Conservation (phyloP, 768 basidiomycete species). For the Termitomyces sp. region DNA sequence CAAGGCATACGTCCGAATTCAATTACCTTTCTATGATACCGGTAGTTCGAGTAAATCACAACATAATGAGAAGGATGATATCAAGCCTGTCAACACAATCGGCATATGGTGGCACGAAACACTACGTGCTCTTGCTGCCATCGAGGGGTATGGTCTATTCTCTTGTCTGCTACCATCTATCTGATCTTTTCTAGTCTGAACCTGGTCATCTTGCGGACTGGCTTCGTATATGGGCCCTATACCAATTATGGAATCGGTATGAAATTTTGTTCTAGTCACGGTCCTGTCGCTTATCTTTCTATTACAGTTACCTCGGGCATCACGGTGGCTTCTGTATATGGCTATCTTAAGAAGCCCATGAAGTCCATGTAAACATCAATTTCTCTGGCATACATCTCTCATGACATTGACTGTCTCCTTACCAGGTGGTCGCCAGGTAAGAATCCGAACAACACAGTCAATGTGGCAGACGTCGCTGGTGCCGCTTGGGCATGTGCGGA, state of each 20-base stretch:
- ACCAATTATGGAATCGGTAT: slow-evolving; percentile 65
- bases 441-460: slow-evolving; percentile 71
- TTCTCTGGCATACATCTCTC: background rate
- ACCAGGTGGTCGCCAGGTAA: slow-evolving; percentile 77
- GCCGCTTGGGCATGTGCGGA: slow-evolving; percentile 71
- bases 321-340: slow-evolving; percentile 77
- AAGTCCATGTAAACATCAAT: slow-evolving; percentile 62
- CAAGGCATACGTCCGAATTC: slow-evolving; percentile 74
- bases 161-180: slow-evolving; percentile 8
- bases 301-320: slow-evolving; percentile 62
- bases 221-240: slow-evolving; percentile 80
- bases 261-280: slow-evolving; percentile 17
- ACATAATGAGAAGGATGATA: slow-evolving; percentile 69
- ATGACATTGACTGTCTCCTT: slow-evolving; percentile 10
- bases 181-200: slow-evolving; percentile 53
- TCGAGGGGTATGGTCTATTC: slow-evolving; percentile 52
- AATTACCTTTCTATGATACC: slow-evolving; percentile 77
- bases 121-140: slow-evolving; percentile 67
- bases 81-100: slow-evolving; percentile 64
- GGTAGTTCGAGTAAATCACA: slow-evolving; percentile 49
- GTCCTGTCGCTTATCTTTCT: slow-evolving; percentile 11
- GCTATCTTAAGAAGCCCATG: slow-evolving; percentile 80
- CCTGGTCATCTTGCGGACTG: slow-evolving; percentile 72
- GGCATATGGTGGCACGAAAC: slow-evolving; percentile 93
- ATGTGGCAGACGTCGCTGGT: slow-evolving; percentile 76